Evolutionary conservation across 1,284 basidiomycete genomes (phyloP), one percentile per base, ranked within the genome.

Genomic region (Trametes versicolor): DNA sequence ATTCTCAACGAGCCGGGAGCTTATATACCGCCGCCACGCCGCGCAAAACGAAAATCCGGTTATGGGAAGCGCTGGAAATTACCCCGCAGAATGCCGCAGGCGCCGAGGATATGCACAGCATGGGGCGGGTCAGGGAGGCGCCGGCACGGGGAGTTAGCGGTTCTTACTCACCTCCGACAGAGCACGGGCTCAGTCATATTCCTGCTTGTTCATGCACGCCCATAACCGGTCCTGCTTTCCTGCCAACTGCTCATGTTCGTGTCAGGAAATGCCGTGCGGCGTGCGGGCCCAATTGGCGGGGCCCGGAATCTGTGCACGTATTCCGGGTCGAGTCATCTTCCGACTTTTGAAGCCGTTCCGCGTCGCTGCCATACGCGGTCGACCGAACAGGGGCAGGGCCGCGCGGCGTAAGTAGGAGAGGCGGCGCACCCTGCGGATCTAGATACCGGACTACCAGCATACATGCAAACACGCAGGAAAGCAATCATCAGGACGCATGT

Each of bases 11-110:
- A 23, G 10, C 15, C 2, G 23, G 52, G 36, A 9, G 45, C 48
- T 67, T 68, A 65, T 69, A 69, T 67, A 65, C 49, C 12, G 25
- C 36, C n/a, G n/a, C n/a, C n/a, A n/a, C n/a, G n/a, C n/a, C 25
- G 50, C 41, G 36, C 56, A 43, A 58, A 63, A 47, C 57, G 47
- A 47, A 59, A 47, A 25, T 51, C 54, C 47, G 54, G 21, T 29
- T 36, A 19, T 27, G 54, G 52, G 8, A 61, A 29, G 52, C 43
- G 25, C 48, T 47, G 54, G 54, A 62, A 19, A 6, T 34, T 55
- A 43, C 29, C 32, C 61, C 55, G 61, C 54, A 51, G 34, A 45
- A 15, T 37, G n/a, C n/a, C n/a, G n/a, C 56, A 53, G 55, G 60
- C 60, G 10, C 9, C 32, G 25, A 21, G 10, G 23, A 49, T 27